Evolutionary conservation across 2,329 filamentous ascomycete species (phyloP).

Genomic region (Mycosphaerella arachidis): DNA sequence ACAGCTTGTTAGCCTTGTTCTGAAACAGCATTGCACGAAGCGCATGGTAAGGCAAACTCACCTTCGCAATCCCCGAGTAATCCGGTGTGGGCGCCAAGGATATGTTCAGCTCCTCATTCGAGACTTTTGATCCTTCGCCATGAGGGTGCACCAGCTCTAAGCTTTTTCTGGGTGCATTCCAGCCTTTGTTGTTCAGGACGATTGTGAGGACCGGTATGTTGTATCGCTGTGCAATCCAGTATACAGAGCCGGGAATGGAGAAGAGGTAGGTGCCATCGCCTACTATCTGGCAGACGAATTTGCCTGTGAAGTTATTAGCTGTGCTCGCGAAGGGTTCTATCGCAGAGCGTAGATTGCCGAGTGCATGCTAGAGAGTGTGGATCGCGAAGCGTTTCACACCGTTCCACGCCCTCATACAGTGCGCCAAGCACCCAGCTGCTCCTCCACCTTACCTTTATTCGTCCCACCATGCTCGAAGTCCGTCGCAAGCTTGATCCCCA

Average conservation of each 20-base stretch:
- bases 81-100: slow-evolving; percentile 62
- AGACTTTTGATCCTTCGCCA: slow-evolving; percentile 57
- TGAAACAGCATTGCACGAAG: too few species aligned
- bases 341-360: too few species aligned
- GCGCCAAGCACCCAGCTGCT: too few species aligned
- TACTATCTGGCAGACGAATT: slow-evolving; percentile 61
- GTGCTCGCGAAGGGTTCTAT: not conserved
- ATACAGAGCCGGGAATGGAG: slow-evolving; percentile 60
- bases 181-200: slow-evolving; percentile 66
- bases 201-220: slow-evolving; percentile 63
- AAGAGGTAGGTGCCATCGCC: slow-evolving; percentile 67
- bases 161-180: slow-evolving; percentile 61
- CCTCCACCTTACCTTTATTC: slow-evolving; percentile 40
- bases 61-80: slow-evolving; percentile 61
- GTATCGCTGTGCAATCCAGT: slow-evolving; percentile 65
- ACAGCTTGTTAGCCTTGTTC: too few species aligned
- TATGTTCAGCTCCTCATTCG: slow-evolving; percentile 63
- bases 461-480: slow-evolving; percentile 48
- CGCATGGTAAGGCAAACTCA: not conserved
- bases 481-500: slow-evolving; percentile 71
- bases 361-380: too few species aligned
- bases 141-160: slow-evolving; percentile 63
- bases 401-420: too few species aligned
- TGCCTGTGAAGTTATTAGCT: slow-evolving; percentile 22
- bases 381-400: too few species aligned